Percentiles rank a stretch among this genome's conserved stretches.
phyloP scores from a whole-genome alignment of 352 stramenopile genomes.

The Globisporangium cederbergense region DNA sequence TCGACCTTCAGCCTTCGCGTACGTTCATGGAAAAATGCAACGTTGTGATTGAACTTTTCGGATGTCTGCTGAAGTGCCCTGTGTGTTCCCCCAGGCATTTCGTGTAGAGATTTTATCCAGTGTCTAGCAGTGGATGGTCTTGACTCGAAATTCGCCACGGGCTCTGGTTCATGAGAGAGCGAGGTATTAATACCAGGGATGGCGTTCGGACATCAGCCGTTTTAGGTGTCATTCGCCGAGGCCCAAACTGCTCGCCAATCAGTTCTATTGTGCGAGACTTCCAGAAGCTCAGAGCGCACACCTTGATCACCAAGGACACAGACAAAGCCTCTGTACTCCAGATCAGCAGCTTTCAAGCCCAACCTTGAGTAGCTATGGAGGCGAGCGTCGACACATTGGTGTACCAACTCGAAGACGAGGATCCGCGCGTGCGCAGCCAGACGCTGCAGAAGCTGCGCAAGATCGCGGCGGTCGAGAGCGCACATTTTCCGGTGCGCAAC shows the following conservation, averaged over 20 bases:
- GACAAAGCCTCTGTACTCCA: not conserved
- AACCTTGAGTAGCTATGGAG: slow-evolving; percentile 25
- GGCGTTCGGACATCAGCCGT: not conserved
- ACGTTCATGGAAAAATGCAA: no score
- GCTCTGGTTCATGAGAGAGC: not conserved
- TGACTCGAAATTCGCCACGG: not conserved
- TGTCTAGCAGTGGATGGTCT: not conserved
- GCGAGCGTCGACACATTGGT: slow-evolving; percentile 67
- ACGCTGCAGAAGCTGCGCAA: slow-evolving; percentile 66
- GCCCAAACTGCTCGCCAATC: not conserved
- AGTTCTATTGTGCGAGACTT: slow-evolving; percentile 1
- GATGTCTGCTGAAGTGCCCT: no score
- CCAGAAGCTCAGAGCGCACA: not conserved
- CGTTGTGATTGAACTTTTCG: no score
- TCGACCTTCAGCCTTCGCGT: no score
- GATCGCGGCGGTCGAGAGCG: slow-evolving; percentile 55
- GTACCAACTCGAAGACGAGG: slow-evolving; percentile 78
- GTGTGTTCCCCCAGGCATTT: no score
- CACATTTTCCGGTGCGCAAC: slow-evolving; percentile 71
- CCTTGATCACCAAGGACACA: not conserved
- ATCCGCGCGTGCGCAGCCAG: slow-evolving; percentile 41
- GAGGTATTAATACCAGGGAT: not conserved
- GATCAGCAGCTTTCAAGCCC: not conserved
- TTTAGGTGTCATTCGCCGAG: not conserved
- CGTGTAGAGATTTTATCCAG: no score